phyloP scores from a whole-genome alignment of 2,329 filamentous ascomycete species.

The Teratosphaeria viscida region DNA sequence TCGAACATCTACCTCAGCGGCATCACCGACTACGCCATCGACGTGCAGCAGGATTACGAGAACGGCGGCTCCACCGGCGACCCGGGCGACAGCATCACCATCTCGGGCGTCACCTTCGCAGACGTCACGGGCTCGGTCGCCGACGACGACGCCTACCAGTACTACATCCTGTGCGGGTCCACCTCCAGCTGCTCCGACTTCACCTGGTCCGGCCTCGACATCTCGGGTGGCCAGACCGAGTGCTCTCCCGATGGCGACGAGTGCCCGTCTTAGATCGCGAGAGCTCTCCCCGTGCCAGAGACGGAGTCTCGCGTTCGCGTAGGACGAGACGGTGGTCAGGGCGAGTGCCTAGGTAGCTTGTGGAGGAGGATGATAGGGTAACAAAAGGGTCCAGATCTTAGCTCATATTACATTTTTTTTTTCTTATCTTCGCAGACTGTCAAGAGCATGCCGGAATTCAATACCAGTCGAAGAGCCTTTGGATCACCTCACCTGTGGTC shows the following conservation, averaged over 20 bases:
- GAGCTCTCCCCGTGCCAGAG: neutral
- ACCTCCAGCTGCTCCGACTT: constrained; percentile 5
- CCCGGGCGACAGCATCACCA: constrained; percentile 3
- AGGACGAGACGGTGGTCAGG: neutral
- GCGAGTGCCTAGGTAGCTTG: neutral
- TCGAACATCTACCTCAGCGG: constrained; percentile 4
- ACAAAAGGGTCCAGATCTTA: neutral
- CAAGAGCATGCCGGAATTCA: neutral
- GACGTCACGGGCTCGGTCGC: constrained; percentile 2
- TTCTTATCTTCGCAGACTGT: neutral
- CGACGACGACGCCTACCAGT: constrained; percentile 1
- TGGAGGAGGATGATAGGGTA: neutral
- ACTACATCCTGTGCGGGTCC: constrained; percentile 5
- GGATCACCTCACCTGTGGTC: neutral
- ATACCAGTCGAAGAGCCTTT: neutral
- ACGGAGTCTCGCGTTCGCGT: neutral
- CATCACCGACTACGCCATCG: constrained; percentile 5
- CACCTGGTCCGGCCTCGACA: constrained; percentile 1
- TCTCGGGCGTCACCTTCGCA: constrained; percentile 2
- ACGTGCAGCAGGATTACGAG: constrained; percentile 8
- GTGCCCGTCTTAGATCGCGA: neutral
- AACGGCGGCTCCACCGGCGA: constrained; percentile 6
- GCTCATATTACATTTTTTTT: neutral
- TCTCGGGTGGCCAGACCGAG: constrained; percentile 1
- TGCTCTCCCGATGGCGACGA: neutral